Base-by-base conservation (phyloP, 495 filamentous ascomycete species). In the Parathielavia appendiculata region DNA sequence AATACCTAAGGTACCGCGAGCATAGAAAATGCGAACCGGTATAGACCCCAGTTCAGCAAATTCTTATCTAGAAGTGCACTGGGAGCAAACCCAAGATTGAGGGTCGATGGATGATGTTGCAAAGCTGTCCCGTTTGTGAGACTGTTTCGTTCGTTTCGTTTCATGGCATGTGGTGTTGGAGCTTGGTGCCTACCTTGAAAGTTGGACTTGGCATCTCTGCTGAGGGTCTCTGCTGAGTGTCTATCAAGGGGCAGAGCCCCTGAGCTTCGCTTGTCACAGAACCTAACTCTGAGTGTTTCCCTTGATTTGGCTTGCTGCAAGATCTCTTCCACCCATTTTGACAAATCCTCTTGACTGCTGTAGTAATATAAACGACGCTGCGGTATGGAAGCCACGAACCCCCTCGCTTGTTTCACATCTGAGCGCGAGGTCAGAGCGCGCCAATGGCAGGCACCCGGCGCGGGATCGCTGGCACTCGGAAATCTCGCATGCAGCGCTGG, bases 321-420 rank as follows among this genome's bases (percentile, higher is more conserved):
- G n/a, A 49, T 50, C 17, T 16, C 41, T 48, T 51, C 51, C 48
- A 23, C n/a, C 38, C 14, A 1, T 32, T 30, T 4, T 16, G 22
- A 13, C 23, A 8, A 13, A 16, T 55, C 49, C 41, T 47, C 26
- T 30, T 6, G 26, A 30, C 26, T 30, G n/a, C 6, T 2, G 51
- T 54, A 23, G 19, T 50, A 45, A 54, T n/a, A n/a, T n/a, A n/a
- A n/a, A n/a, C n/a, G n/a, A n/a, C n/a, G n/a, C n/a, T n/a, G n/a
- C n/a, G n/a, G n/a, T n/a, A n/a, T n/a, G n/a, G n/a, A n/a, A n/a
- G n/a, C n/a, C 53, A 54, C 57, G 40, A 65, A 61, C 63, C 71
- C 68, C 26, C 62, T 71, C 69, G 70, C 68, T 67, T 73, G 71
- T 76, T 74, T 75, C 71, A 74, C 65, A 59, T 70, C 59, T 59